A percentile compares a stretch with the other conserved stretches of the same genome.
These are phyloP conservation scores for Schoenoplectus tabernaemontani DNA, from an alignment of 202 grass and related monocot genomes.

Conservation along the genomic window DNA sequence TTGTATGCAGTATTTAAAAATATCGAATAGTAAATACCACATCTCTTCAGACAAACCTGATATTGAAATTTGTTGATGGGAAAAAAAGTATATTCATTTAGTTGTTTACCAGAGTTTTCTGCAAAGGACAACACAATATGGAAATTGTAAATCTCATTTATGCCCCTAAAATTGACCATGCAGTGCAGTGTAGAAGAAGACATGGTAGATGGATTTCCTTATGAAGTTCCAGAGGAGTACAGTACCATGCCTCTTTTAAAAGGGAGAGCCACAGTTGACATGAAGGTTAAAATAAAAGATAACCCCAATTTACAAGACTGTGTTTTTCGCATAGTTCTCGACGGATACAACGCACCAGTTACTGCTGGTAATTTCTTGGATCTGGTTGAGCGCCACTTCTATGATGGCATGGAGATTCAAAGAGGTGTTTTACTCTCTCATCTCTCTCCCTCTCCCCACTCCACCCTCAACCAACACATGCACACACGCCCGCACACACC, in stretches of 20 bases:
- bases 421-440: slow-evolving; percentile 44
- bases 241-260: slow-evolving; percentile 86
- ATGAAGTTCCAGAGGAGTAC: slow-evolving; percentile 87
- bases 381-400: slow-evolving; percentile 87
- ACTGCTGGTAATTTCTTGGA: slow-evolving; percentile 91
- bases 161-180: slow-evolving; percentile 81
- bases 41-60: not conserved
- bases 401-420: slow-evolving; percentile 99
- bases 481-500: too few relatives aligned
- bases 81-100: not conserved
- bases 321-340: slow-evolving; percentile 88
- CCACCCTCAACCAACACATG: too few relatives aligned
- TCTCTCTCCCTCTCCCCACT: not conserved
- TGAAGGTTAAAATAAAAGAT: slow-evolving; percentile 98
- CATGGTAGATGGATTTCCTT: slow-evolving; percentile 96
- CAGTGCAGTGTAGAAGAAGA: slow-evolving; percentile 99
- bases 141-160: slow-evolving; percentile 49
- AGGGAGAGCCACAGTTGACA: slow-evolving; percentile 88
- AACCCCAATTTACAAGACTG: slow-evolving; percentile 84
- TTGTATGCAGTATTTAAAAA: not conserved
- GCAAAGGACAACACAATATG: not conserved
- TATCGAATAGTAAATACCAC: not conserved
- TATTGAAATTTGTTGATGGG: not conserved
- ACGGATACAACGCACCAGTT: slow-evolving; percentile 91
- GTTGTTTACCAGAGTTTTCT: not conserved